phyloP scores from a whole-genome alignment of 495 filamentous ascomycete species.

The Lasiosphaeria miniovina region DNA sequence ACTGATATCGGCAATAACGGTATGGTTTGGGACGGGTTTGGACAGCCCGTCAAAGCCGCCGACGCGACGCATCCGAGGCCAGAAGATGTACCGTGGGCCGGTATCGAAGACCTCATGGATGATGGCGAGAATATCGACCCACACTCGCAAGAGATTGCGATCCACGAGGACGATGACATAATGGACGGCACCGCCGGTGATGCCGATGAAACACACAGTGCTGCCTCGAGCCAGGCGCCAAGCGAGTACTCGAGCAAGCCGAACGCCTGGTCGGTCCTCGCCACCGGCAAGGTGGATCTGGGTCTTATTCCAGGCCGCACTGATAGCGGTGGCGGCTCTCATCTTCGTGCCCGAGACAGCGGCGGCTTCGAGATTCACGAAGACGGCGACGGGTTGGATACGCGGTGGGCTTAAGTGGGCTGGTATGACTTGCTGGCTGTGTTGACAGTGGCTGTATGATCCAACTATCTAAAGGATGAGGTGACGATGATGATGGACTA shows the following conservation, averaged over 20 bases:
- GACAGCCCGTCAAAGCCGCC: not conserved
- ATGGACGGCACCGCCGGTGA: constrained; percentile 11
- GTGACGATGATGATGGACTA: too few relatives aligned
- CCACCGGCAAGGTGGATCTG: not conserved
- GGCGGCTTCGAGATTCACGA: constrained; percentile 28
- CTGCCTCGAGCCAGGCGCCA: constrained; percentile 25
- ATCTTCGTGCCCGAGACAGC: not conserved
- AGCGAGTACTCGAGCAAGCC: constrained; percentile 32
- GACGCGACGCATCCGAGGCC: constrained; percentile 15
- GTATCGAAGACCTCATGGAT: constrained; percentile 42
- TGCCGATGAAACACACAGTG: constrained; percentile 8
- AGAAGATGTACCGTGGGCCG: constrained; percentile 44
- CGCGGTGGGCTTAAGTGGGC: too few relatives aligned
- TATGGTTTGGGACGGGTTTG: constrained; percentile 13
- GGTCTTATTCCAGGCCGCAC: not conserved
- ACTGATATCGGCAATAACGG: constrained; percentile 26
- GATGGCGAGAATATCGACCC: constrained; percentile 45
- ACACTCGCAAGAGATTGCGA: constrained; percentile 11
- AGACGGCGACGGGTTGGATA: constrained; percentile 10
- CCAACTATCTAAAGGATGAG: too few relatives aligned
- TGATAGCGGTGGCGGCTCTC: too few relatives aligned
- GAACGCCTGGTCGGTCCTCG: constrained; percentile 7
- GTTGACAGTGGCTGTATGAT: too few relatives aligned
- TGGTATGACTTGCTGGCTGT: too few relatives aligned
- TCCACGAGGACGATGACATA: constrained; percentile 21